Percentiles rank a stretch among this genome's conserved stretches.
phyloP scores from a whole-genome alignment of 2,329 filamentous ascomycete genomes.

The Davidsoniella virescens region DNA sequence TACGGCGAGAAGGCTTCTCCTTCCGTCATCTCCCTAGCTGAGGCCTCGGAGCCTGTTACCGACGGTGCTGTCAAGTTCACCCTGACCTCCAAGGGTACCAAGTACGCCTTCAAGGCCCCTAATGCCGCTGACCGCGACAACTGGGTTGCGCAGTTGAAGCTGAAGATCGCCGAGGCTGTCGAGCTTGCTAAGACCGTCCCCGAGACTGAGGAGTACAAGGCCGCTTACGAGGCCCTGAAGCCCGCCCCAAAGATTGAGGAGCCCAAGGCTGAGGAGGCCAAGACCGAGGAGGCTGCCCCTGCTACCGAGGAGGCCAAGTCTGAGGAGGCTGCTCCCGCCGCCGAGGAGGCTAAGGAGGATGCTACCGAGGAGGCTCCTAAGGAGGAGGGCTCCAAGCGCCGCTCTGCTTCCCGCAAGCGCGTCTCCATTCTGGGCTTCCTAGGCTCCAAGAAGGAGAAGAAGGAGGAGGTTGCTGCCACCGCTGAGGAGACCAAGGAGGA shows the following conservation, averaged over 20 bases:
- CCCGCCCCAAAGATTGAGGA: slow-evolving; percentile 28
- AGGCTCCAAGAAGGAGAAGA: slow-evolving; percentile 36
- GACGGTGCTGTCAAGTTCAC: slow-evolving; percentile 69
- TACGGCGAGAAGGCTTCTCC: slow-evolving; percentile 74
- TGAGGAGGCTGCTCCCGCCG: slow-evolving; percentile 18
- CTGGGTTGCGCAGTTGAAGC: slow-evolving; percentile 76
- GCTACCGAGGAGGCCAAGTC: slow-evolving; percentile 18
- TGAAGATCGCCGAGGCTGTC: slow-evolving; percentile 73
- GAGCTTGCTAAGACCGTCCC: slow-evolving; percentile 56
- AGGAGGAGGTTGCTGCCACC: slow-evolving; percentile 23
- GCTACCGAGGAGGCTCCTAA: slow-evolving; percentile 22
- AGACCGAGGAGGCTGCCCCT: slow-evolving; percentile 24
- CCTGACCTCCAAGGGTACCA: slow-evolving; percentile 71
- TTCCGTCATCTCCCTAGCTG: slow-evolving; percentile 64
- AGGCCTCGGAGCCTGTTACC: slow-evolving; percentile 53
- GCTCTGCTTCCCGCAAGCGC: slow-evolving; percentile 50
- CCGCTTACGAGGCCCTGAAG: slow-evolving; percentile 55
- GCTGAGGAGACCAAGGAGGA: slow-evolving; percentile 17
- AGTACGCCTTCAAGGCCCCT: slow-evolving; percentile 83
- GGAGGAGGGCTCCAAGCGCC: slow-evolving; percentile 34
- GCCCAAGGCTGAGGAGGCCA: slow-evolving; percentile 24
- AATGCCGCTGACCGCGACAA: slow-evolving; percentile 66
- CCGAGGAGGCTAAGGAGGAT: slow-evolving; percentile 20
- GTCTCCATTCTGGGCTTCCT: slow-evolving; percentile 46
- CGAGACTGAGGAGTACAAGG: slow-evolving; percentile 78